These are phyloP conservation scores for Pleurotus tuber-regium DNA, from an alignment of 768 basidiomycete species.

Conservation along the genomic window DNA sequence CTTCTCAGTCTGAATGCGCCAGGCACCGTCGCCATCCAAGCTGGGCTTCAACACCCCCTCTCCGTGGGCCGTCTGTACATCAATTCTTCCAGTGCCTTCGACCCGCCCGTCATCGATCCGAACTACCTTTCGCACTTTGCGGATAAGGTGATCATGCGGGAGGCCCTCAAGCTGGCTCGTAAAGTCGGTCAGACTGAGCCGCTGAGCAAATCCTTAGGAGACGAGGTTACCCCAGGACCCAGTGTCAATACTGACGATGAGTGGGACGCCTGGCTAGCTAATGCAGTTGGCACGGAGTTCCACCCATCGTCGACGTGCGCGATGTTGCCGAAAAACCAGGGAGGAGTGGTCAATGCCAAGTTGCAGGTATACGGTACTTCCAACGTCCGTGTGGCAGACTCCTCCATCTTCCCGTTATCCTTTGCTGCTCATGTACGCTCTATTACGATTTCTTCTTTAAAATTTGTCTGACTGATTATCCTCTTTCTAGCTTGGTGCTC, in stretches of 20 bases:
- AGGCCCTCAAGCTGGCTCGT: constrained; percentile 63
- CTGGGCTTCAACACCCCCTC: constrained; percentile 64
- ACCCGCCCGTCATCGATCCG: constrained; percentile 61
- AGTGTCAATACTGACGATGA: constrained; percentile 51
- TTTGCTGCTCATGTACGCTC: constrained; percentile 8
- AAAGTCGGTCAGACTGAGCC: constrained; percentile 51
- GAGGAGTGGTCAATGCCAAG: constrained; percentile 49
- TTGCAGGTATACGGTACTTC: constrained; percentile 44
- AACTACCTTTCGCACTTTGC: constrained; percentile 53
- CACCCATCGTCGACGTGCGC: constrained; percentile 59
- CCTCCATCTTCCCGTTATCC: constrained; percentile 23
- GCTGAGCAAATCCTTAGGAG: constrained; percentile 38
- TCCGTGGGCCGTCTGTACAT: constrained; percentile 63
- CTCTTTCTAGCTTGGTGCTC: constrained; percentile 21
- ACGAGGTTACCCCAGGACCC: constrained; percentile 50
- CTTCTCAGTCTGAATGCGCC: constrained; percentile 40
- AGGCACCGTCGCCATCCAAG: constrained; percentile 51
- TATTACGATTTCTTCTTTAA: not conserved
- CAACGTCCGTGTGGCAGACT: constrained; percentile 53
- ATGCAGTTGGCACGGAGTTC: constrained; percentile 47
- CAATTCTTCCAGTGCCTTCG: constrained; percentile 58
- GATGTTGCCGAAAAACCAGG: constrained; percentile 51
- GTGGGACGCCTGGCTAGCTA: constrained; percentile 50
- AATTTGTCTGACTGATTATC: not conserved
- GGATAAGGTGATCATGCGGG: constrained; percentile 49